Percentiles rank a stretch among this genome's conserved stretches.
These are phyloP conservation scores for Phytopythium delawarense DNA, from an alignment of 352 stramenopile genomes.

Conservation along the genomic window DNA sequence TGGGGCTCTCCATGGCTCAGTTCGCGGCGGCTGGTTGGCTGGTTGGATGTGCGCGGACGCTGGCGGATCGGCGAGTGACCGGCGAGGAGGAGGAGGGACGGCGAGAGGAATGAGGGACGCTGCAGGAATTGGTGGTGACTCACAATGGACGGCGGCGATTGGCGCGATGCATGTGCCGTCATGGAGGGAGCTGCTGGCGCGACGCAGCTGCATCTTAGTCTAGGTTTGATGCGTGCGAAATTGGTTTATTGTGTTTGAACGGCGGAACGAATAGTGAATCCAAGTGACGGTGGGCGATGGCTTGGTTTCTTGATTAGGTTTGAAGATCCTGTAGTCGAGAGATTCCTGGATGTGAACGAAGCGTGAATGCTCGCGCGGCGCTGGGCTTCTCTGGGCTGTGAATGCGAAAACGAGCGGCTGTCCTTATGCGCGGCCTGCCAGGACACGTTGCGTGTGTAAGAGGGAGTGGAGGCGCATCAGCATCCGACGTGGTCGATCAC, in stretches of 20 bases:
- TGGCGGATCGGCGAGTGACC: neutral
- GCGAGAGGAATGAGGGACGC: neutral
- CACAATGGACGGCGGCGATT: neutral
- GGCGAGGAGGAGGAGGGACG: too few relatives aligned
- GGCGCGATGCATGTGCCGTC: neutral
- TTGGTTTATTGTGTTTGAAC: neutral
- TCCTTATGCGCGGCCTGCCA: neutral
- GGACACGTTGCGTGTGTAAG: neutral
- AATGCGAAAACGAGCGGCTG: neutral
- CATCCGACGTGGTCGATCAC: neutral
- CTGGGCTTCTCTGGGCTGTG: neutral
- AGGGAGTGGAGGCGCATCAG: neutral
- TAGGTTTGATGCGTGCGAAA: too few relatives aligned
- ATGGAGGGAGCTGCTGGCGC: neutral
- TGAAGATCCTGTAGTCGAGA: neutral
- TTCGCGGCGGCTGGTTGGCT: neutral
- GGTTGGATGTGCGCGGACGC: neutral
- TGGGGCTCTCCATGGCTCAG: constrained; percentile 9
- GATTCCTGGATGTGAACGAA: neutral
- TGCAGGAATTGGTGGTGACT: neutral
- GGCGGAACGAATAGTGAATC: too few relatives aligned
- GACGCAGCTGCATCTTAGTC: neutral
- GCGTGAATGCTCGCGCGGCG: neutral
- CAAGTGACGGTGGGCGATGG: neutral
- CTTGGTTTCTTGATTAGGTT: neutral